Evolutionary conservation across 2,329 filamentous ascomycete genomes (phyloP), one percentile per base, ranked within the genome.

Genomic region (Pseudocercospora fijiensis): DNA sequence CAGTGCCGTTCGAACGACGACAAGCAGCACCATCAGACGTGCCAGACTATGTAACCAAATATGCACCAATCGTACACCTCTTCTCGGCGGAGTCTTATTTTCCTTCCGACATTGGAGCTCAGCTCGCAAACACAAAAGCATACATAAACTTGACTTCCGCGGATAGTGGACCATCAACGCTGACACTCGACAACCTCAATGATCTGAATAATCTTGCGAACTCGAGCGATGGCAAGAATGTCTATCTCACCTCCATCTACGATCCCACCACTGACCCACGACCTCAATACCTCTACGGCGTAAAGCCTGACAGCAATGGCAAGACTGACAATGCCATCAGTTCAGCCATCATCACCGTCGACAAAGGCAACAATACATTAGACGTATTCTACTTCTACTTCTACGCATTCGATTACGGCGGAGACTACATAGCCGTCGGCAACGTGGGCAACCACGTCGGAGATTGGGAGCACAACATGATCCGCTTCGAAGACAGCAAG

Each of bases 381-480:
- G 85, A 88, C 76, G 85, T 81, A 0, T 88, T 87, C 70, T 88
- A 87, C 74, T 85, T 87, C 72, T 87, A 86, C 70, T 88, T 87
- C 69, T 69, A 69, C 64, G 81, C 84, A 22, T 85, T 81, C 73
- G 84, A 86, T 67, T 80, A 80, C 68, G 85, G 84, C 16, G 83
- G 84, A 28, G 22, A 53, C 11, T 73, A 74, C 60, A 24, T 63
- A 26, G 56, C n/a, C 27, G 58, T 73, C 57, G 61, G 52, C 28
- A 75, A 70, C 51, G 60, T 71, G 69, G 79, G 79, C 10, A 82
- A 87, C 72, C 87, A 90, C 72, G 83, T 90, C 28, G 87, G 87
- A 8, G 65, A 71, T 45, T 83, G 82, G 86, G 86, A 89, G 71
- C 86, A 89, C 73, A 86, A 84, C 60, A 88, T 88, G 85, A 79